These are phyloP conservation scores for Eimeria sp. DNA, from an alignment of 169 alveolate genomes.

Conservation along the genomic window DNA sequence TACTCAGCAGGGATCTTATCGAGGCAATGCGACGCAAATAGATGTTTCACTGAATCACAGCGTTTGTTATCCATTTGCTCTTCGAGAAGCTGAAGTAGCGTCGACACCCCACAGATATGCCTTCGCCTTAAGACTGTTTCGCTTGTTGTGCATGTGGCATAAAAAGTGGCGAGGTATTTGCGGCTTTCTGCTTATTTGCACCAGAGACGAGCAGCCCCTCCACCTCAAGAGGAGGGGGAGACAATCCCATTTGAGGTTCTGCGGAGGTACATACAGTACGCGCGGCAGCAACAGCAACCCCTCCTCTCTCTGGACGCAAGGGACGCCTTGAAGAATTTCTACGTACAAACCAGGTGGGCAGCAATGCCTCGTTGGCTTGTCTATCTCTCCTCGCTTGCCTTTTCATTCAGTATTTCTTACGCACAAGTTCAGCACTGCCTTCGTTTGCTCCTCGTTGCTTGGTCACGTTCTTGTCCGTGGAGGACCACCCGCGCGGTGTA, in stretches of 20 bases:
- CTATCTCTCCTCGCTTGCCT: neutral
- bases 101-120: neutral
- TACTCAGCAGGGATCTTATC: neutral
- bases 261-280: conserved; percentile 94
- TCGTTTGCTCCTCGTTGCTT: neutral
- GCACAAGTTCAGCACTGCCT: neutral
- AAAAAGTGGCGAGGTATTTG: neutral
- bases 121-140: neutral
- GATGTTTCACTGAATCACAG: neutral
- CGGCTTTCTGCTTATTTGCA: neutral
- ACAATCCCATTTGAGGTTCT: conserved; percentile 90
- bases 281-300: conserved; percentile 95
- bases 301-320: conserved; percentile 98
- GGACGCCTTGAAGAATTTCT: conserved; percentile 96
- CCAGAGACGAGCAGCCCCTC: conserved; percentile 57
- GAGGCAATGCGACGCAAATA: neutral
- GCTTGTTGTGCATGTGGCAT: neutral
- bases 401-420: too few species aligned
- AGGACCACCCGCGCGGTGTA: neutral
- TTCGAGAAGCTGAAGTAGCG: neutral
- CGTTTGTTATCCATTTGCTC: neutral
- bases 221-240: conserved; percentile 79
- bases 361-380: neutral
- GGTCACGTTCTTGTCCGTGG: neutral
- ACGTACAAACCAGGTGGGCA: conserved; percentile 95